Base-by-base conservation (phyloP, 805 yeast genomes). In the Pichia kluyveri region DNA sequence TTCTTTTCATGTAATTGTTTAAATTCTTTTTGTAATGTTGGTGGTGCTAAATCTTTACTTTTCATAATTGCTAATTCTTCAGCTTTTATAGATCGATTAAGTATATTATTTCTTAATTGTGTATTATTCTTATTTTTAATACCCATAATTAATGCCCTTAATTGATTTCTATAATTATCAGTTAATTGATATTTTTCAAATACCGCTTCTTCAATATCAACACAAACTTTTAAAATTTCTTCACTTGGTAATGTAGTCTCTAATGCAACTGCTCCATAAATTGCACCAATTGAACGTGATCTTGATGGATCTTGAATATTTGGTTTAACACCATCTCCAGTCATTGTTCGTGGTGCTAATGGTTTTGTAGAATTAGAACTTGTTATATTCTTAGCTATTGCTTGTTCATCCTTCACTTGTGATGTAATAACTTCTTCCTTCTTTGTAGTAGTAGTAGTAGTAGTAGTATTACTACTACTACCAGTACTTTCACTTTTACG, bases 21-120 rank as follows among this genome's bases (percentile, higher is more conserved):
- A 56, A 90, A 74, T 63, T 90, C 93, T 64, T 83, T 76, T 66
- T 85, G 87, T 57, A 93, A 75, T 34, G 87, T 80, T 60, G 86
- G 96, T 4, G 97, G 96, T 0, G 98, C 98, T 81, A 93, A 76
- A 56, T 93, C 99, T 60, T 83, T 87, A n/a, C 96, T 91, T 34
- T 83, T 71, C 95, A 95, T 90, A 36, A 67, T 75, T 43, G 84
- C 82, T 56, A 93, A 77, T 43, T 79, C 75, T 14, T 72, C 67
- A 1, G 96, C 80, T 32, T 73, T 54, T 40, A 93, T 73, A 48
- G 79, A 82, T n/a, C 87, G 85, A 23, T 71, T 66, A 19, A 83
- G 74, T 37, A 93, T 75, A 50, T 83, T 76, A 11, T 69, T 71
- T 56, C 97, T 77, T 51, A 93, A 72, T 52, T 83, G 88, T 5